Conservation (phyloP, 106 monocot genomes). For the Dendrobium huoshanense region DNA sequence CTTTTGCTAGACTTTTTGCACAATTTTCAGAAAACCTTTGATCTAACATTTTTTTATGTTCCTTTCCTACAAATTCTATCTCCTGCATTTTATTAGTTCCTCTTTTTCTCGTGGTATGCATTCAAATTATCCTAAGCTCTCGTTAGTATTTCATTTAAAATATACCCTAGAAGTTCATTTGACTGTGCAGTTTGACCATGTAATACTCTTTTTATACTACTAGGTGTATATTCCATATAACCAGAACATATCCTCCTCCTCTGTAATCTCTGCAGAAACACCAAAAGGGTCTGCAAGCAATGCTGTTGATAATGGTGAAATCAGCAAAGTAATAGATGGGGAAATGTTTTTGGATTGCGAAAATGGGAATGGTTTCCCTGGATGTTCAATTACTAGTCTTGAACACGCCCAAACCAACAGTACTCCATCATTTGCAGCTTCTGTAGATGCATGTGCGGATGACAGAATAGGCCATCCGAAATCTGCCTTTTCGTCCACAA, state of each 20-base stretch:
- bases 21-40: background rate
- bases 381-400: conserved; percentile 29
- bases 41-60: background rate
- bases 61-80: background rate
- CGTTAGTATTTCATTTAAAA: background rate
- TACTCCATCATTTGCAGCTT: conserved; percentile 31
- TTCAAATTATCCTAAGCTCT: background rate
- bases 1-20: background rate
- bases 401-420: conserved; percentile 40
- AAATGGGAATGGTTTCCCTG: conserved; percentile 40
- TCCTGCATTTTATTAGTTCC: background rate
- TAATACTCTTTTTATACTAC: background rate
- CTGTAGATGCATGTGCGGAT: conserved; percentile 41
- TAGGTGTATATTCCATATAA: background rate
- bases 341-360: conserved; percentile 46
- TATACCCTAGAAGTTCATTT: background rate
- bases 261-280: conserved; percentile 19
- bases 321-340: conserved; percentile 32
- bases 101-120: background rate
- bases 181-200: background rate
- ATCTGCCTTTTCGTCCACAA: conserved; percentile 43
- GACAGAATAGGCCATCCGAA: conserved; percentile 45
- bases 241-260: background rate
- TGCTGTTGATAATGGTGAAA: conserved; percentile 21
- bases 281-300: conserved; percentile 23